Evolutionary conservation across 75 land plant species (phyloP), one percentile per base, ranked within the genome.

Genomic region (Pinus albicaulis): DNA sequence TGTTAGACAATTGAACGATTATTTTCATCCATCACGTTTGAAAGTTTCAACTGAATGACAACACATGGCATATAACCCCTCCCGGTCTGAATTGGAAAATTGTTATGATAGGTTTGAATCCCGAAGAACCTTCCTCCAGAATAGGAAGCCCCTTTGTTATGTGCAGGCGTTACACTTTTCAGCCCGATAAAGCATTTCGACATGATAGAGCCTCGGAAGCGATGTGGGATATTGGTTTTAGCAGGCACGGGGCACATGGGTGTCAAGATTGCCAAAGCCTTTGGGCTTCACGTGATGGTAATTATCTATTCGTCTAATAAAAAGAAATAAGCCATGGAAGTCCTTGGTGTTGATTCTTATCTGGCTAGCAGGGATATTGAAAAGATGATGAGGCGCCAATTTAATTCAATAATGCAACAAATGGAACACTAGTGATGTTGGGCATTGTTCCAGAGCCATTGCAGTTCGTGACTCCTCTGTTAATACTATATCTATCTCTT

Each of bases 191-290:
- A 79, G 69, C 89, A 92, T 78, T 91, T 87, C 64, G 93, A 86
- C 16, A 77, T 92, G 86, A 83, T 52, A 11, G 59, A 76, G 65
- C 60, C 74, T 59, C 93, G 98, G 12, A 83, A 91, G 16, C 84
- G 71, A 36, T 90, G 89, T 55, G 99, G 87, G 2, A 80, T 97
- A 11, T 28, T 94, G 25, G 99, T 98, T 16, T 87, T 97, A 22
- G 99, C 98, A n/a, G 99, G 98, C 10, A 86, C 91, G n/a, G 99
- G 99, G 3, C 95, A 94, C 82, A 90, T 97, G 92, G 98, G 91
- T 3, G 99, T 91, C 57, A 90, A 89, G 78, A 84, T 97, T 36
- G 95, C 92, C 56, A 97, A 97, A 77, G 95, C 95, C 3, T 86
- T 97, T 86, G 99, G 99, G 41, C 92, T 90, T 65, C 92, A 94